Base-by-base conservation (phyloP, 148 eudicot species). In the Gaultheria prostrata region DNA sequence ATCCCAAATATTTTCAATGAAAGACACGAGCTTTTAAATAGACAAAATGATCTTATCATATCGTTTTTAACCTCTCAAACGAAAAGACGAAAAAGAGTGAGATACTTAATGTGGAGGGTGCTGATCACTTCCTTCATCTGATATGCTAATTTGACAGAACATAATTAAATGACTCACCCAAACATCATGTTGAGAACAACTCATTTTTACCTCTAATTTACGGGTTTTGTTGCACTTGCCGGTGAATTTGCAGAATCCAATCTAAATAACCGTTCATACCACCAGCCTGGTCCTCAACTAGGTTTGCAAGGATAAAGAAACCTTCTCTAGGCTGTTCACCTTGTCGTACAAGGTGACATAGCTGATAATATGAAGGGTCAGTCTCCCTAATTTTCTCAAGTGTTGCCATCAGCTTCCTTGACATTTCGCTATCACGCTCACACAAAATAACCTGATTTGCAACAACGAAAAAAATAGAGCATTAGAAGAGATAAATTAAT, bases 251-350 rank as follows among this genome's bases (percentile, higher is more conserved):
- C 85, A 88, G 30, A 69, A 97, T 84, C 99, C 99, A 97, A 65
- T 97, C 99, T 71, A 85, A 83, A 87, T 97, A 97, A 86, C 98
- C 91, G 86, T 86, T 92, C 63, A 88, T 86, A 80, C 96, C 96
- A 33, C 95, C 92, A 49, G 86, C 86, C 75, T 93, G 98, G 88
- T 97, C 99, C 89, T 97, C 99, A 8, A 97, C 88, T 49, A 97
- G 92, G 87, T 93, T 93, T 82, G 90, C 80, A 56, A 97, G 95
- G 75, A 94, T 88, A 88, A 91, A 95, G 86, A 87, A 91, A 59
- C 98, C 96, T 93, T 97, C 99, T 85, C 95, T 84, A 11, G 99
- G 98, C 84, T 97, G 99, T 85, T 95, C 98, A 51, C 99, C 98
- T 90, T 95, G 99, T 86, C 96, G 88, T 86, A 95, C 96, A 85